Evolutionary conservation across 768 basidiomycete genomes (phyloP).

Genomic region (Cystobasidium ongulense): DNA sequence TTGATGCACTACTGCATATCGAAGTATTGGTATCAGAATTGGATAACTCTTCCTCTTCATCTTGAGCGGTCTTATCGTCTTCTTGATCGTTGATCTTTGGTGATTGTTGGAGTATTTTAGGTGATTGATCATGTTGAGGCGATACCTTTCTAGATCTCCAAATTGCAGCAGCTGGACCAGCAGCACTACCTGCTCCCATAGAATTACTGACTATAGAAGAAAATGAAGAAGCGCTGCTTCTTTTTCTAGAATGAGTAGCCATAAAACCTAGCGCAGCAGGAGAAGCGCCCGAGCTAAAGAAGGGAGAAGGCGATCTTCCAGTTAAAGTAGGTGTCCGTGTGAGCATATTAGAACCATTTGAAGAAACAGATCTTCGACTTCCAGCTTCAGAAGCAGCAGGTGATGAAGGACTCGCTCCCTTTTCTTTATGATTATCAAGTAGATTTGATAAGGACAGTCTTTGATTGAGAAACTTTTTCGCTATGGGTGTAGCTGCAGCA

Average conservation of each 20-base stretch:
- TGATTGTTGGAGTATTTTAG: neutral
- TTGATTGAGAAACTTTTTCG: constrained; percentile 22
- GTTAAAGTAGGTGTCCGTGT: constrained; percentile 16
- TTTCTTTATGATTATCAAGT: neutral
- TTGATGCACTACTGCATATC: constrained; percentile 17
- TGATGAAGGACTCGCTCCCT: neutral
- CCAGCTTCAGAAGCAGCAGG: neutral
- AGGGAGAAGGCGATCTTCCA: constrained; percentile 12
- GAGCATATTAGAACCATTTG: constrained; percentile 1
- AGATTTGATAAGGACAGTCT: constrained; percentile 6
- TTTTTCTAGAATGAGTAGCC: constrained; percentile 2
- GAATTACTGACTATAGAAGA: constrained; percentile 7
- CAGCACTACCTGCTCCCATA: neutral
- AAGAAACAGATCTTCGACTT: neutral
- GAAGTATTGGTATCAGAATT: constrained; percentile 23
- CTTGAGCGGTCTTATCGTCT: neutral
- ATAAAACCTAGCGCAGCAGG: constrained; percentile 10
- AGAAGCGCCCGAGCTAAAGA: constrained; percentile 24
- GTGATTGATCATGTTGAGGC: neutral
- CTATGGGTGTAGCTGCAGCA: constrained; percentile 5
- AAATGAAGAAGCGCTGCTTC: constrained; percentile 14
- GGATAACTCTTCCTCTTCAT: constrained; percentile 28
- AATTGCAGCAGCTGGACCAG: no score
- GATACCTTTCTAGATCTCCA: neutral
- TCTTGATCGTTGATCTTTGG: neutral